Evolutionary conservation across 1,284 basidiomycete species (phyloP).

Genomic region (Papiliotrema fonsecae): DNA sequence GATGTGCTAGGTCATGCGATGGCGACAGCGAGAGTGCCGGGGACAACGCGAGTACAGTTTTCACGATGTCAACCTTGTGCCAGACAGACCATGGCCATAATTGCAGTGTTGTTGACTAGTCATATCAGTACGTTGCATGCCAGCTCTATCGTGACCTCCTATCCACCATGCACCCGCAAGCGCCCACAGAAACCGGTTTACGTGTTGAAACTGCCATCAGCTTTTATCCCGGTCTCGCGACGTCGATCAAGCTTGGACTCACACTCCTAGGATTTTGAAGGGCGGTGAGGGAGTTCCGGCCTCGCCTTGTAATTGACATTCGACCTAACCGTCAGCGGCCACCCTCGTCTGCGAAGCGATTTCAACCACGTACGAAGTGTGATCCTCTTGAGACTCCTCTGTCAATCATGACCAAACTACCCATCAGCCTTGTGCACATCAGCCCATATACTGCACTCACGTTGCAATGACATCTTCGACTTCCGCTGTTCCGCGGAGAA

Average conservation of each 20-base stretch:
- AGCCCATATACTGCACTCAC: conserved; percentile 27
- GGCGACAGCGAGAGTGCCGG: too few relatives aligned
- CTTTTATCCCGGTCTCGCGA: not conserved
- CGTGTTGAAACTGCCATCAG: conserved; percentile 17
- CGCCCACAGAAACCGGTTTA: conserved; percentile 1
- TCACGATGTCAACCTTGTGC: too few relatives aligned
- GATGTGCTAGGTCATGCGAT: too few relatives aligned
- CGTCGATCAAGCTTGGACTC: conserved; percentile 11
- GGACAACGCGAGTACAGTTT: too few relatives aligned
- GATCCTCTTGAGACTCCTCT: conserved; percentile 66
- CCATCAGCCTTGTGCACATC: not conserved
- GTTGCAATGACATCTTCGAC: conserved; percentile 49
- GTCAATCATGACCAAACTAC: conserved; percentile 71
- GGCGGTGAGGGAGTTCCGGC: conserved; percentile 61
- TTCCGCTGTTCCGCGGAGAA: conserved; percentile 50
- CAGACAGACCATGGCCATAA: too few relatives aligned
- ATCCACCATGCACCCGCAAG: not conserved
- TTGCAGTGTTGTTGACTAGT: too few relatives aligned
- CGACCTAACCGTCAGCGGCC: conserved; percentile 48
- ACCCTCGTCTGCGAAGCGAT: not conserved
- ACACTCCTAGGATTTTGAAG: conserved; percentile 79
- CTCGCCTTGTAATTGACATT: conserved; percentile 73
- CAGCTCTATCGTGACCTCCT: not conserved
- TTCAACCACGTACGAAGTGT: conserved; percentile 77
- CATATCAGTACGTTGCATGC: too few relatives aligned